phyloP scores from a whole-genome alignment of 2,329 filamentous ascomycete species.

The Amylocarpus encephaloides region DNA sequence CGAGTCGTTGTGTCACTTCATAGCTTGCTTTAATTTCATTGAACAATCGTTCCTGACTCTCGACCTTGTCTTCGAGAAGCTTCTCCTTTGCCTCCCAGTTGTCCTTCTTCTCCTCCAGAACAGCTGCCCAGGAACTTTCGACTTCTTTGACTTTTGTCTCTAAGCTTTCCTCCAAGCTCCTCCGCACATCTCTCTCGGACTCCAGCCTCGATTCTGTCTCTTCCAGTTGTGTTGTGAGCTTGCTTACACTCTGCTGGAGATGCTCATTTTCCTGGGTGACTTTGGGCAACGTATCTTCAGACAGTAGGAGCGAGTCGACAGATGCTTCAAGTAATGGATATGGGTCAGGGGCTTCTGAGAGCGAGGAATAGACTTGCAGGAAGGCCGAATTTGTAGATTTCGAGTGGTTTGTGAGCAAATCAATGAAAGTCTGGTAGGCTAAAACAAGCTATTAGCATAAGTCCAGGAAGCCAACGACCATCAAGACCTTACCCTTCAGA shows the following conservation, averaged over 20 bases:
- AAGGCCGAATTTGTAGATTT: conserved; percentile 93
- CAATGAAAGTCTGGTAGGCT: conserved; percentile 97
- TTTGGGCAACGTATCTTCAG: conserved; percentile 87
- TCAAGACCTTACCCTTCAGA: conserved; percentile 60
- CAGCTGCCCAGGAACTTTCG: conserved; percentile 81
- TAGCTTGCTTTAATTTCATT: conserved; percentile 96
- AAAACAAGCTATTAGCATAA: conserved; percentile 9
- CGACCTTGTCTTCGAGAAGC: conserved; percentile 83
- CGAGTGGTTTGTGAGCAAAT: conserved; percentile 90
- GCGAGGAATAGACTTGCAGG: conserved; percentile 81
- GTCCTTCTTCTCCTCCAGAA: conserved; percentile 86
- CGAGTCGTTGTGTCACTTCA: conserved; percentile 88
- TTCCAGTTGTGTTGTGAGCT: conserved; percentile 74
- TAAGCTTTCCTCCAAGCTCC: conserved; percentile 68
- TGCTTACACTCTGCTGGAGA: conserved; percentile 70
- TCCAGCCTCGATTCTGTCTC: conserved; percentile 76
- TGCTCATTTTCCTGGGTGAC: conserved; percentile 83
- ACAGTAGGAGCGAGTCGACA: conserved; percentile 85
- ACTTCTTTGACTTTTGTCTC: conserved; percentile 82
- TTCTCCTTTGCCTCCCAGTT: conserved; percentile 96
- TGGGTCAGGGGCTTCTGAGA: conserved; percentile 93
- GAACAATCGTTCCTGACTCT: conserved; percentile 84
- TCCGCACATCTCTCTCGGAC: conserved; percentile 64
- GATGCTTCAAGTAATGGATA: conserved; percentile 95
- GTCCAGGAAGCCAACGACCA: neutral